phyloP scores from a whole-genome alignment of 225 moss, liverwort and hornwort genomes.

The Pseudoscleropodium purum region DNA sequence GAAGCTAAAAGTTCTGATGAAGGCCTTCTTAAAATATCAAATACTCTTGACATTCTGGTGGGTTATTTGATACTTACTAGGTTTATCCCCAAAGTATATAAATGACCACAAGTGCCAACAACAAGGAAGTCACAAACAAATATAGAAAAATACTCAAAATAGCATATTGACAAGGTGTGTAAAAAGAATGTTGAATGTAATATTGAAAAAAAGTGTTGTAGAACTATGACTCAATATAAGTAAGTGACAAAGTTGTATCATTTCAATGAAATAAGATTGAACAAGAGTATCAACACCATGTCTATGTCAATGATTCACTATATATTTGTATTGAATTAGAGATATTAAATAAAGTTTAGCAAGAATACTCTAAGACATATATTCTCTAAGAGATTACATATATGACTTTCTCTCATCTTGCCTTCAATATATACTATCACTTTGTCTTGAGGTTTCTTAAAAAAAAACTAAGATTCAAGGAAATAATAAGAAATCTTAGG shows the following conservation, averaged over 20 bases:
- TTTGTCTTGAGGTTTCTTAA: not conserved
- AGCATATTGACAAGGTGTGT: fast-evolving
- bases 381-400: not conserved
- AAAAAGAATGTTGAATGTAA: not conserved
- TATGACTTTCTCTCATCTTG: not conserved
- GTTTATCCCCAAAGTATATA: not conserved
- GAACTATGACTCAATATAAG: not conserved
- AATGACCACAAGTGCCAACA: not conserved
- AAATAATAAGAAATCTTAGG: not conserved
- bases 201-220: not conserved
- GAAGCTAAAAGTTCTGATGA: not conserved
- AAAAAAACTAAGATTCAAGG: not conserved
- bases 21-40: not conserved
- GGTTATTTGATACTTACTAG: not conserved
- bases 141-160: not conserved
- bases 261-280: not conserved
- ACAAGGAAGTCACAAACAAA: not conserved
- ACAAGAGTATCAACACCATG: not conserved
- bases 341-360: not conserved
- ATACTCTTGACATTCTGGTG: not conserved
- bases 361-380: not conserved
- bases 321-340: not conserved
- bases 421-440: not conserved
- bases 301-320: not conserved
- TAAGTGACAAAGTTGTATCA: not conserved